Base-by-base conservation (phyloP, 257 asterid genomes). In the Perilla frutescens region DNA sequence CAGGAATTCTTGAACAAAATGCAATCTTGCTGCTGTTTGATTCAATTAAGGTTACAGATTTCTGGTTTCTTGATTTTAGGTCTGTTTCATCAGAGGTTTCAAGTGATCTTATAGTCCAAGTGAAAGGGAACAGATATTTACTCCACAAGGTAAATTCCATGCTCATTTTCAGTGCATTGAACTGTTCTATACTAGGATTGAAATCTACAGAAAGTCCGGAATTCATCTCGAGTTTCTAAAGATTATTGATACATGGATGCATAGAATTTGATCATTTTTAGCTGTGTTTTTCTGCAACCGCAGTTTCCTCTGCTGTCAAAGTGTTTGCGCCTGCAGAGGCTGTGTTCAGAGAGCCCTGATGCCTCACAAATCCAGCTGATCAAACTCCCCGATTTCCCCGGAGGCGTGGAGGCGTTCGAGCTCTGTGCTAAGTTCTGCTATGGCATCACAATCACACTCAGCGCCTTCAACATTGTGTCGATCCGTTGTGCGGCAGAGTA, bases 301-400 rank as follows among this genome's bases (percentile, higher is more conserved):
- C 91, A 95, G 99, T 95, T 90, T 89, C 99, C 99, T 5, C 86
- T 95, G 76, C 78, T 95, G 36, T 95, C 99, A 49, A 95, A 95
- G 80, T 84, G 91, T 81, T 61, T 80, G 49, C 84, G 80, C 54
- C 88, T 95, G 47, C 99, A 89, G 60, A 88, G 74, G 64, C 71
- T 92, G 32, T 87, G 95, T 62, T 85, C 94, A 26, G 92, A 90
- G 68, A 83, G 40, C 81, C 89, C 79, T 0, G 96, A 82, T 14
- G 61, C 91, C 41, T 72, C 92, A 3, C 85, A 79, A 29, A 82
- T 73, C 48, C 96, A 88, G 62, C 77, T 83, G 51, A 73, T 92
- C 80, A 96, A 90, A 31, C 83, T 95, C 62, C 88, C 87, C 5
- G 98, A 92, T 66, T 90, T 95, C 66, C 99, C 98, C 0, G 91